Evolutionary conservation across 83 land plant genomes (phyloP).

Genomic region (Diphasiastrum complanatum): DNA sequence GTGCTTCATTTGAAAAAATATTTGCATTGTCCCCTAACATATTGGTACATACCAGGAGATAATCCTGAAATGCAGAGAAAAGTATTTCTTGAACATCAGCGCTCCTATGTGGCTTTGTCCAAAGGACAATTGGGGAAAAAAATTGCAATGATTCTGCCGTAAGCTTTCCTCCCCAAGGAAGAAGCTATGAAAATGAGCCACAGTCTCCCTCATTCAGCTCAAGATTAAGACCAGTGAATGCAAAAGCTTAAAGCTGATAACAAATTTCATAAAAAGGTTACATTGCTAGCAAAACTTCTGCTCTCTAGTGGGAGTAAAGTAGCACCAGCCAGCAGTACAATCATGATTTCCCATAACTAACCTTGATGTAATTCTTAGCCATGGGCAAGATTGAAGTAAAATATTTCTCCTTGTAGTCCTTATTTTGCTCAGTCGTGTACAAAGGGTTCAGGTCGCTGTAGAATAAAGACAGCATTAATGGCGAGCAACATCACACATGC

Average conservation of each 20-base stretch:
- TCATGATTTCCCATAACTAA: slow-evolving; percentile 3
- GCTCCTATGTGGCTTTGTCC: slow-evolving; percentile 67
- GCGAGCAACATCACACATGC: no score
- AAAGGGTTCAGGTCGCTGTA: slow-evolving; percentile 89
- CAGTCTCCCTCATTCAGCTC: not conserved
- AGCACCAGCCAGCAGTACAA: not conserved
- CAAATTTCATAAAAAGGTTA: not conserved
- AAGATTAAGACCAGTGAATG: not conserved
- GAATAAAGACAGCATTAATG: not conserved
- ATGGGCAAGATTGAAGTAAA: slow-evolving; percentile 50
- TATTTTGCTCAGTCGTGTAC: slow-evolving; percentile 42
- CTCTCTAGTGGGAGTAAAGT: not conserved
- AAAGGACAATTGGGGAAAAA: slow-evolving; percentile 95
- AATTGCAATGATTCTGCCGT: slow-evolving; percentile 84
- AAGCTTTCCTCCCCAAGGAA: slow-evolving; percentile 96
- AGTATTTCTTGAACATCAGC: slow-evolving; percentile 44
- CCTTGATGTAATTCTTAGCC: slow-evolving; percentile 63
- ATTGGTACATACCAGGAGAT: slow-evolving; percentile 48
- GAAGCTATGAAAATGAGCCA: slow-evolving; percentile 49
- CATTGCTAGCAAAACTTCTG: not conserved
- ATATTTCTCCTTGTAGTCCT: slow-evolving; percentile 67
- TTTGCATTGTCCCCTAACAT: not conserved
- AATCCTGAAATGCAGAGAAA: slow-evolving; percentile 80
- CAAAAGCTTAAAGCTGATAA: not conserved
- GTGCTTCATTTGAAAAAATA: not conserved